phyloP scores from a whole-genome alignment of 106 monocot species.

The Xerophyta viscosa region DNA sequence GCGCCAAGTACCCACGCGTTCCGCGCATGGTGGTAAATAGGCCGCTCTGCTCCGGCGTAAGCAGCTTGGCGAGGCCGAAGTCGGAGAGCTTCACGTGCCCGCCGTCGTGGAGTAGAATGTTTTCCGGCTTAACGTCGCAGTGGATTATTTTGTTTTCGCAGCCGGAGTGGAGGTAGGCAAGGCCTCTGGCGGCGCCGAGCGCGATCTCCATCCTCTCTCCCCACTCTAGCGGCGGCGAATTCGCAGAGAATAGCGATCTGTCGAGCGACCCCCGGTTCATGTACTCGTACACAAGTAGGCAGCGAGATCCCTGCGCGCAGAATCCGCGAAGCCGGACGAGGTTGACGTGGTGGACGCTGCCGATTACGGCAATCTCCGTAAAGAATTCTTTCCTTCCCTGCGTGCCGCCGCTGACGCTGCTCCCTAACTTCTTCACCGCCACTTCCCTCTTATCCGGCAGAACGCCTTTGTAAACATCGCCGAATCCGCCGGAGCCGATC shows the following conservation, averaged over 20 bases:
- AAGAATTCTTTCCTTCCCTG: constrained; percentile 78
- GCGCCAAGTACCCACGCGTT: constrained; percentile 83
- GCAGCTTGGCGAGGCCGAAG: constrained; percentile 84
- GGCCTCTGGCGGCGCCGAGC: constrained; percentile 65
- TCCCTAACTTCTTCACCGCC: constrained; percentile 65
- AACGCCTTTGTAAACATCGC: constrained; percentile 65
- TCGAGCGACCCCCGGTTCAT: constrained; percentile 88
- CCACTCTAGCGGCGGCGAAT: constrained; percentile 73
- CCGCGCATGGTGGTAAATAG: constrained; percentile 81
- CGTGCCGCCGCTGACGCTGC: constrained; percentile 17
- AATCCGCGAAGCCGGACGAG: constrained; percentile 81
- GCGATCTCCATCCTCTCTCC: constrained; percentile 59
- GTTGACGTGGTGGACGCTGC: constrained; percentile 82
- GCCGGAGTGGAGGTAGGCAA: constrained; percentile 72
- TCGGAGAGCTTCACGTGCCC: constrained; percentile 67
- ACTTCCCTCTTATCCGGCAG: constrained; percentile 45
- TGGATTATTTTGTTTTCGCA: constrained; percentile 73
- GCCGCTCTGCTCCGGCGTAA: constrained; percentile 60
- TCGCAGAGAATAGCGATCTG: constrained; percentile 42
- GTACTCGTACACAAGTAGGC: constrained; percentile 83
- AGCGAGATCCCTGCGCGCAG: constrained; percentile 47
- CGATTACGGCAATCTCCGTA: constrained; percentile 90
- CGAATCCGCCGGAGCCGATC: constrained; percentile 85
- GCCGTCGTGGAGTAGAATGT: constrained; percentile 65
- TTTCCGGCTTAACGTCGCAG: constrained; percentile 94